Conservation (phyloP, 106 monocot genomes). For the Dioscorea alata region DNA sequence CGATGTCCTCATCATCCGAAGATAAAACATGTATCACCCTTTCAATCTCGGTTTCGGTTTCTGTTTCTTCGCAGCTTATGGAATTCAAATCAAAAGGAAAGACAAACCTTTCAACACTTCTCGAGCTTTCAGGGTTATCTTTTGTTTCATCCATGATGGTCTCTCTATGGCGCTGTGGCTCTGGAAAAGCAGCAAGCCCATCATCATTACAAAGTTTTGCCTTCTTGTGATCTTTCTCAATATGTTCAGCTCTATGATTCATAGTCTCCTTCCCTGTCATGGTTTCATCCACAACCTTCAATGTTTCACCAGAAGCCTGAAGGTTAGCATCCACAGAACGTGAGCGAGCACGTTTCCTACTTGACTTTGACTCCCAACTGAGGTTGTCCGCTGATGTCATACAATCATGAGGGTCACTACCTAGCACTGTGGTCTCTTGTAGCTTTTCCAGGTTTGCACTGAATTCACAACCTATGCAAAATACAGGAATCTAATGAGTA, state of each 20-base stretch:
- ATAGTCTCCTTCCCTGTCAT: conserved; percentile 1
- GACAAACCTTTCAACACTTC: conserved; percentile 16
- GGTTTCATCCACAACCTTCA: conserved; percentile 5
- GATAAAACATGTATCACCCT: conserved; percentile 20
- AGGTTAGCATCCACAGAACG: conserved; percentile 2
- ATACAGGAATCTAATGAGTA: too few species aligned
- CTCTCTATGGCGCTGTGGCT: conserved; percentile 4
- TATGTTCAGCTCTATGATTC: conserved; percentile 5
- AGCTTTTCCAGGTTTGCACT: too few species aligned
- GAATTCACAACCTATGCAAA: too few species aligned
- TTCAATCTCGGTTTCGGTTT: not conserved
- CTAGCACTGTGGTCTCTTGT: not conserved
- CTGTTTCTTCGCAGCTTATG: not conserved
- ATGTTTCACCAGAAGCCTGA: conserved; percentile 5
- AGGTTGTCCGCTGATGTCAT: not conserved
- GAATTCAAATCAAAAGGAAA: conserved; percentile 28
- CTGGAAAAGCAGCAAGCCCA: conserved; percentile 9
- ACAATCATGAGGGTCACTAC: not conserved
- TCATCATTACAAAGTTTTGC: conserved; percentile 10
- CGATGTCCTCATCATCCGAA: conserved; percentile 30
- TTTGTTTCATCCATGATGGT: not conserved
- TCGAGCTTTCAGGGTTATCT: not conserved
- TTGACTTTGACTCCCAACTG: conserved; percentile 13
- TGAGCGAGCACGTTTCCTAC: conserved; percentile 12
- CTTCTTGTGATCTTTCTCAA: conserved; percentile 28